Base-by-base conservation (phyloP, 441 rosid species). In the Mallotus repandus region DNA sequence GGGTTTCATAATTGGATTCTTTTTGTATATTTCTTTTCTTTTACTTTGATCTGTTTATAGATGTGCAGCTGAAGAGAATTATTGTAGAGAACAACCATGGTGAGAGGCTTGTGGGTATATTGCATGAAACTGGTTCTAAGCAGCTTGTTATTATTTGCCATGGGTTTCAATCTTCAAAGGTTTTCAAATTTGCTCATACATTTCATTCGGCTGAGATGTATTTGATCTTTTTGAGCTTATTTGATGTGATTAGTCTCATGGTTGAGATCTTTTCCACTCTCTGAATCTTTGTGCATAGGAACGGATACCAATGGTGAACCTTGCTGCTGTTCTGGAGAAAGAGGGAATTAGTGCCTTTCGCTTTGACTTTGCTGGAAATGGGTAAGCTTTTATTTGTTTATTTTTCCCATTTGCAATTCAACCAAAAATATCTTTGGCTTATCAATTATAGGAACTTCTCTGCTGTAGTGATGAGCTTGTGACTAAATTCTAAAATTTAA, bases 321-420 rank as follows among this genome's bases (percentile, higher is more conserved):
- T 94, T 70, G 89, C 94, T 2, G 70, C 73, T 74, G 82, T 84
- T 29, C 54, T 94, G 61, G 87, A 83, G 74, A 76, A 77, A 71
- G 80, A 81, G 5, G 92, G 86, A 81, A 88, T 81, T 69, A 84
- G 81, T 57, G 87, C 91, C 38, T 94, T 86, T 70, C 91, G 97
- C 66, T 92, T 91, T 72, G 97, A 92, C 75, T 94, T 94, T 78
- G 81, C 97, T 45, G 97, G 98, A 70, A 91, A 93, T 63, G 97
- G 97, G 96, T 89, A 75, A 79, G 74, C 54, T 59, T 63, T 64
- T 73, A 7, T 7, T 38, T 12, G 13, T 57, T 0, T 4, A 32
- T 29, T n/a, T 5, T 8, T 56, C 16, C 8, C 8, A 25, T 12
- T 18, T 45, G 25, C 2, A 54, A 11, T 6, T 53, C 6, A 13